Conservation (phyloP, 1,139 yeast genomes). For the Kurtzmaniella quercitrusa region DNA sequence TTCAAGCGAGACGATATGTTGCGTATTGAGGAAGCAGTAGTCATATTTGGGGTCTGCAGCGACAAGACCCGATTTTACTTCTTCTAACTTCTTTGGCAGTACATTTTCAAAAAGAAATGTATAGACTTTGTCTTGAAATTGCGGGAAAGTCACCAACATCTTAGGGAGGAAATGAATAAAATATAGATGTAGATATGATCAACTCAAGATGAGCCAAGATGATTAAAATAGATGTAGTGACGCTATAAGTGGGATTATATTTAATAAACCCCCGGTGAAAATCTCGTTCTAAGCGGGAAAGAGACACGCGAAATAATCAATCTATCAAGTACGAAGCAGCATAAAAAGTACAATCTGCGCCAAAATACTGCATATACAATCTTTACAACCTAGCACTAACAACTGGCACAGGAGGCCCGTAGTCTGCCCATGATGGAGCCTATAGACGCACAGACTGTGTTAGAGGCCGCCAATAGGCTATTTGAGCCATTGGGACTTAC, state of each 20-base stretch:
- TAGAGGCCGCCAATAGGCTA: not conserved
- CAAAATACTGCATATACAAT: not conserved
- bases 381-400: not conserved
- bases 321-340: no score
- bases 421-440: not conserved
- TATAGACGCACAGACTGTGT: not conserved
- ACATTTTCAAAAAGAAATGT: constrained; percentile 23
- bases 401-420: not conserved
- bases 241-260: no score
- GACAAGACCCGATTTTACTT: constrained; percentile 27
- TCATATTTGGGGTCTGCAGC: constrained; percentile 32
- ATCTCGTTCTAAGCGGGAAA: no score
- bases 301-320: no score
- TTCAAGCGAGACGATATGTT: constrained; percentile 34
- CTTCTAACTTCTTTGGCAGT: constrained; percentile 15
- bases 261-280: no score
- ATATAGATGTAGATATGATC: no score
- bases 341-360: no score
- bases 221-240: no score
- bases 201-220: not conserved
- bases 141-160: constrained; percentile 25
- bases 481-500: constrained; percentile 1
- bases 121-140: constrained; percentile 26
- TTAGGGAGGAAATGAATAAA: no score
- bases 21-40: constrained; percentile 38